Percentiles rank a stretch among this genome's conserved stretches.
Evolutionary conservation across 352 stramenopile species (phyloP).

Genomic region (Phytopythium cucurbitacearum): DNA sequence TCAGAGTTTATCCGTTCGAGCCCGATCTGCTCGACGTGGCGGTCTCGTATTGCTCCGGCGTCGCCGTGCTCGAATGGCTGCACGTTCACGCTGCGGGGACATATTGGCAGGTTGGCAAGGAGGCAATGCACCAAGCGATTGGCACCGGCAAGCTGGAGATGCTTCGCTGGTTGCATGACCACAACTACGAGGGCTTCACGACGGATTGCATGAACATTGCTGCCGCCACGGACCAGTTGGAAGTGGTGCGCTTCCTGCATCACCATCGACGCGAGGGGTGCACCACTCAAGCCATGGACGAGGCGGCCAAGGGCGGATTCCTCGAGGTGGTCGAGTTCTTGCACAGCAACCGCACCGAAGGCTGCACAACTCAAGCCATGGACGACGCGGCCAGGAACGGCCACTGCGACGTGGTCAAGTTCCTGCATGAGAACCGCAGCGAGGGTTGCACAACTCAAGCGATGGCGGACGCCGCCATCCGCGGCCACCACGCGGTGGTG

Average conservation of each 20-base stretch:
- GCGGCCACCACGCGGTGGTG: conserved; percentile 19
- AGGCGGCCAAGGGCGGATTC: conserved; percentile 18
- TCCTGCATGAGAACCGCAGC: conserved; percentile 25
- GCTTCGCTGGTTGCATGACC: conserved; percentile 24
- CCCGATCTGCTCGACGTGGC: conserved; percentile 1
- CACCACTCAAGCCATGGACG: conserved; percentile 29
- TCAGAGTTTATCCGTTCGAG: neutral
- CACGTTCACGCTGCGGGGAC: too few relatives aligned
- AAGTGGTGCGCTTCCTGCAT: conserved; percentile 28
- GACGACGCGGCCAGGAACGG: conserved; percentile 27
- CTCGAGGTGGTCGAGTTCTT: conserved; percentile 27
- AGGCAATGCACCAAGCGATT: neutral
- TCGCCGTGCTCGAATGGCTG: too few relatives aligned
- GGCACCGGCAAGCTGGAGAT: conserved; percentile 8
- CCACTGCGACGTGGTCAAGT: conserved; percentile 18
- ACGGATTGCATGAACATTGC: conserved; percentile 25
- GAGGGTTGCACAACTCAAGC: conserved; percentile 24
- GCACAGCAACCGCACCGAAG: conserved; percentile 26
- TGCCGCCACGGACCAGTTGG: conserved; percentile 23
- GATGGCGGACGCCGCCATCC: conserved; percentile 20
- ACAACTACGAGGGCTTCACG: conserved; percentile 28
- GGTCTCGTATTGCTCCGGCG: neutral
- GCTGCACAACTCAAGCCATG: conserved; percentile 32
- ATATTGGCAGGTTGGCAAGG: neutral
- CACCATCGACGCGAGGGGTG: conserved; percentile 24